Percentiles rank a stretch among this genome's conserved stretches.
Conservation (phyloP, 208 protist genomes). For the Acanthamoeba lenticulata region DNA sequence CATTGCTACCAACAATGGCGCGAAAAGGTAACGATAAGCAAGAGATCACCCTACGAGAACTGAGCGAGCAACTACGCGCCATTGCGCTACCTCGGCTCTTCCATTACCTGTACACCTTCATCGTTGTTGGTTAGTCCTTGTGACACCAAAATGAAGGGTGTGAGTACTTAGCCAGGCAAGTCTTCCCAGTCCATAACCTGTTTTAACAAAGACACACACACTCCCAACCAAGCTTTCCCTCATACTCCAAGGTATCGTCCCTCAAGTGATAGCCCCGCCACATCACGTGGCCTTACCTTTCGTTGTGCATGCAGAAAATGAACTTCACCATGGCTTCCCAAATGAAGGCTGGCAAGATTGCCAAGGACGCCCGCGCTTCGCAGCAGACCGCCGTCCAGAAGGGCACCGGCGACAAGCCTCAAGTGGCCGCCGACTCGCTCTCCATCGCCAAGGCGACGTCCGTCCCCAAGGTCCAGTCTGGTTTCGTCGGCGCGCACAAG, state of each 20-base stretch:
- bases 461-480: slow-evolving; percentile 40
- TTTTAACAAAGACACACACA: no score
- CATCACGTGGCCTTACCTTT: no score
- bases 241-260: no score
- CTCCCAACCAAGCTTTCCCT: no score
- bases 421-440: slow-evolving; percentile 18
- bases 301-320: neutral
- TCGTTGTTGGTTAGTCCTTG: neutral
- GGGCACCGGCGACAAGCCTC: slow-evolving; percentile 28
- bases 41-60: neutral
- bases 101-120: neutral
- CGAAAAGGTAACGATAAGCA: neutral
- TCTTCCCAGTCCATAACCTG: no score
- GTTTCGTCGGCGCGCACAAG: slow-evolving; percentile 44
- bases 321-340: slow-evolving; percentile 64
- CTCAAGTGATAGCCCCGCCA: no score
- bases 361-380: slow-evolving; percentile 21
- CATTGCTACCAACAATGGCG: neutral
- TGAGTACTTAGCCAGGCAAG: no score
- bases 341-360: slow-evolving; percentile 64
- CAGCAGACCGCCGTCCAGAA: slow-evolving; percentile 54
- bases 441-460: slow-evolving; percentile 48
- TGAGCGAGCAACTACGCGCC: neutral
- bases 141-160: neutral
- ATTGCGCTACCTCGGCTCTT: neutral